phyloP scores from a whole-genome alignment of 805 yeast genomes.

The Candida tammaniensis region DNA sequence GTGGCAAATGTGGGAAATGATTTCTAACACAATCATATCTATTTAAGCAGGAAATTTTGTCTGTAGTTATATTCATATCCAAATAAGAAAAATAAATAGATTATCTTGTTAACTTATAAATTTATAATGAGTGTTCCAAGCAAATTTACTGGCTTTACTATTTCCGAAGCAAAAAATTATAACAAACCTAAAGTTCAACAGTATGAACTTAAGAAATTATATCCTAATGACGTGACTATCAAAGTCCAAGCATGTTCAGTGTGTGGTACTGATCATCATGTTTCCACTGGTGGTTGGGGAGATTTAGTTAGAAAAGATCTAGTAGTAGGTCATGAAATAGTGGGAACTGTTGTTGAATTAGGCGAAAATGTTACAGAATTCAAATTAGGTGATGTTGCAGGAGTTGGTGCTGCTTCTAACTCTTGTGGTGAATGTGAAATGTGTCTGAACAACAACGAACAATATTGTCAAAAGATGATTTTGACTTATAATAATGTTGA shows the following conservation, averaged over 20 bases:
- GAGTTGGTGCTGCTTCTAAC: conserved; percentile 68
- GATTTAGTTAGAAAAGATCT: conserved; percentile 25
- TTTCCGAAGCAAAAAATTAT: neutral
- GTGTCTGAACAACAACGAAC: conserved; percentile 38
- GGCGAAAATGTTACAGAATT: conserved; percentile 51
- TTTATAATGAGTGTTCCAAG: neutral
- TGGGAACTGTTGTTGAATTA: conserved; percentile 56
- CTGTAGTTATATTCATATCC: too few species aligned
- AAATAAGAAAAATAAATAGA: too few species aligned
- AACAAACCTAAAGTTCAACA: neutral
- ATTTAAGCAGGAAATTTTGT: too few species aligned
- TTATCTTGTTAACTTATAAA: too few species aligned
- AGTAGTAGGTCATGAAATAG: conserved; percentile 61
- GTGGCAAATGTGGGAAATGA: too few species aligned
- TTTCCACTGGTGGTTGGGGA: conserved; percentile 52
- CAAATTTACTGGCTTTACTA: conserved; percentile 2
- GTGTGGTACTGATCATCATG: conserved; percentile 62
- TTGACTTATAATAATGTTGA: conserved; percentile 50
- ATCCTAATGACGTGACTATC: conserved; percentile 1
- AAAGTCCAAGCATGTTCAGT: conserved; percentile 45
- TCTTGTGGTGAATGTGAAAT: conserved; percentile 62
- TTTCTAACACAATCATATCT: too few species aligned
- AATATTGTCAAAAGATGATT: conserved; percentile 50
- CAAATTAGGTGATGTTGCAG: conserved; percentile 73
- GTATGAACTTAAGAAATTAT: neutral